Evolutionary conservation across 2,329 filamentous ascomycete species (phyloP), one percentile per base, ranked within the genome.

Genomic region (Aspergillus sp.): DNA sequence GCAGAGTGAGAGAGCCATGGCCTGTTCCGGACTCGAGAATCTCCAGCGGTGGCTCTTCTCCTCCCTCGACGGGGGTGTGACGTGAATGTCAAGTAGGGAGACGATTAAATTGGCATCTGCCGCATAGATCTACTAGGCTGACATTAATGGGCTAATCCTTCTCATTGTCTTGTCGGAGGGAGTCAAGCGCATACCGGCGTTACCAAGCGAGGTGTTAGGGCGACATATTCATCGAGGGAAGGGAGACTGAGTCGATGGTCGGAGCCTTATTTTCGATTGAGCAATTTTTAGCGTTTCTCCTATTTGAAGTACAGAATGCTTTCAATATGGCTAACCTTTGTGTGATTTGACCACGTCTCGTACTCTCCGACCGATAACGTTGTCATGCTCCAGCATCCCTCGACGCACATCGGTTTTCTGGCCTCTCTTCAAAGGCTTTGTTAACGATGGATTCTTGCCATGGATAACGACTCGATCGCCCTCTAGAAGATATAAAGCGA

Each of bases 11-110:
- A 30, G 84, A 83, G 45, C 88, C 88, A 72, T 90, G 86, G n/a
- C 88, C 88, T 4, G 88, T 93, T 11, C 88, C 88, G 37, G 87
- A 87, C 66, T 93, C 88, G 41, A 93, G 82, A 36, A 93, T 86
- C 59, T 91, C 85, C 9, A 90, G 64, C 0, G 75, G 78, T 7
- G 71, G 64, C 32, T 54, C 49, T 11, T 53, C 49, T 6, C 60
- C 58, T 7, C 58, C 57, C 5, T 56, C 51, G 10, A 65, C 54
- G 9, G 67, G 62, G 66, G 61, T 3, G 70, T 60, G 28, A 81
- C 77, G 60, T 91, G 83, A 36, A 93, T 73, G 61, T 93, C 87
- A 19, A 94, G 76, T 26, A 90, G 72, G 1, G 81, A 85, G 32
- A 89, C 83, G 41, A 93, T 90, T 29, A 86, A 69, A 51, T 78